Evolutionary conservation across 768 basidiomycete genomes (phyloP), one percentile per base, ranked within the genome.

Genomic region (Hortiboletus flavorubellus): DNA sequence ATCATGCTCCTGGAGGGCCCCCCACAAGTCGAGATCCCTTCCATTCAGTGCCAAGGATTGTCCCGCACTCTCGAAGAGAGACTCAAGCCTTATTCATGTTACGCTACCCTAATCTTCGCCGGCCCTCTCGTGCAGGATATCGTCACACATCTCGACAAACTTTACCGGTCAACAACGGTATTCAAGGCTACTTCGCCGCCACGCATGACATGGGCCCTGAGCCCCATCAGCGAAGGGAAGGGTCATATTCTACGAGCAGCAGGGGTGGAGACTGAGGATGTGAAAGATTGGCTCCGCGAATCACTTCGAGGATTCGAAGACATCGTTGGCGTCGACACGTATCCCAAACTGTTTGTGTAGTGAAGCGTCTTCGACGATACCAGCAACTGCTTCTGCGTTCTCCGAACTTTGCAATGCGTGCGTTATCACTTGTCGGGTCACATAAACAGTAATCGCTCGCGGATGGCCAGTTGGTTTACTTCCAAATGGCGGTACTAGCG

Each of bases 51-150:
- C 23, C 58, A 68, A 9, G 65, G 76, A 18, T 72, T 73, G 21
- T 66, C 66, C 48, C 81, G 84, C 34, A 70, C 78, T 6, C 79
- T 92, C 41, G 73, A 68, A 9, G 81, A 86, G 43, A 79, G 79
- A 55, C 77, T 97, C 51, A 76, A 75, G 9, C 93, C 93, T 3
- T 98, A 96, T 67, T 80, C 88, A 8, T 95, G 93, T 71, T 98
- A 96, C 70, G 93, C 92, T 18, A 94, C 85, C 59, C 70, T 96
- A 18, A 76, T 97, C 57, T 78, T 98, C 56, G 82, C 80, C 58
- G 96, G 95, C 4, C 87, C 89, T 0, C 69, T 77, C 52, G 75
- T 85, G 18, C 70, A 74, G 43, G 63, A 63, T 2, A 72, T 86
- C 6, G 74, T 88, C 33, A 52, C 66, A 2, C 68, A 76, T 46